These are phyloP conservation scores for Yamadazyma oceani DNA, from an alignment of 1,139 yeast species.

Conservation along the genomic window DNA sequence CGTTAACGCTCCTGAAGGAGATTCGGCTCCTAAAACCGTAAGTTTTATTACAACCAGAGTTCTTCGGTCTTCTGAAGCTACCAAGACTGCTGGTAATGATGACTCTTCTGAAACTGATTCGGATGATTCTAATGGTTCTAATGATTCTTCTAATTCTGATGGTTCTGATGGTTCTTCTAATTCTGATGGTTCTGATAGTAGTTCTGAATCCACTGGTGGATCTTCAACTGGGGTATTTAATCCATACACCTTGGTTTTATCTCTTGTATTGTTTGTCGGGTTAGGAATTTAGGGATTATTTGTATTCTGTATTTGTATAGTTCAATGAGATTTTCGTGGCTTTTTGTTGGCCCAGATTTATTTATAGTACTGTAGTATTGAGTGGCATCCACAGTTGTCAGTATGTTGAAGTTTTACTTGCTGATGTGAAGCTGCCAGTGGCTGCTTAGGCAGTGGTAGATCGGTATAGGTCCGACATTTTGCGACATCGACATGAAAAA, in stretches of 20 bases:
- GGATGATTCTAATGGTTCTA: neutral
- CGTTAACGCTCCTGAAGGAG: slow-evolving; percentile 9
- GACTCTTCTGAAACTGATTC: slow-evolving; percentile 4
- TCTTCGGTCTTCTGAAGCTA: slow-evolving; percentile 10
- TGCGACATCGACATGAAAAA: too few relatives aligned
- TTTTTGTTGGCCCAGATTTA: neutral
- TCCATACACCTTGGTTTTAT: neutral
- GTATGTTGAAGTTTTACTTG: too few relatives aligned
- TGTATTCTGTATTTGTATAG: neutral
- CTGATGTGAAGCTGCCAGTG: too few relatives aligned
- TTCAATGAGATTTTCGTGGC: too few relatives aligned
- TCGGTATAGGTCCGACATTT: too few relatives aligned
- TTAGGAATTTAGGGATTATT: neutral
- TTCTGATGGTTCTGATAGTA: slow-evolving; percentile 9
- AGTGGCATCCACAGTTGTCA: too few relatives aligned
- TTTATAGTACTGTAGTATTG: too few relatives aligned
- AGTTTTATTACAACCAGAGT: slow-evolving; percentile 22
- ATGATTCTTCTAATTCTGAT: neutral
- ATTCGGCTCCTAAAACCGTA: slow-evolving; percentile 17
- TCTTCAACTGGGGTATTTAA: neutral
- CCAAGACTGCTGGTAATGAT: slow-evolving; percentile 3
- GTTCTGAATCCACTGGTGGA: slow-evolving; percentile 8
- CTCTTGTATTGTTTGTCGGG: slow-evolving; percentile 1
- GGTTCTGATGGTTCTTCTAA: slow-evolving; percentile 7
- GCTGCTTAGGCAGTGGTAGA: too few relatives aligned